These are phyloP conservation scores for Ambrosia trifida DNA, from an alignment of 129 eudicot genomes.

Conservation along the genomic window DNA sequence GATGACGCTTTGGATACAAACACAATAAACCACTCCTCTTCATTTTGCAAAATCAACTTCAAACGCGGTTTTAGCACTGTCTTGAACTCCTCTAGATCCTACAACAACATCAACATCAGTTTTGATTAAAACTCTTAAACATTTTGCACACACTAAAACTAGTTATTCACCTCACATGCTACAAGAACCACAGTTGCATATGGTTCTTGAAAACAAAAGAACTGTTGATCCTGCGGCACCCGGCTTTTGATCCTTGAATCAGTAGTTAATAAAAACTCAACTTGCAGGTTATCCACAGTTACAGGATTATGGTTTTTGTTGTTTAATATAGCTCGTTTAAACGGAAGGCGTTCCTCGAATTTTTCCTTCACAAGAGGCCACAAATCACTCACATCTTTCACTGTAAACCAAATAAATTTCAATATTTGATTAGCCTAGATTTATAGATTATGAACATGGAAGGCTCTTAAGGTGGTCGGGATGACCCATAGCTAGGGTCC, in stretches of 20 bases:
- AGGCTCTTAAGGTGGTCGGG: neutral
- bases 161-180: constrained; percentile 74
- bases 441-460: neutral
- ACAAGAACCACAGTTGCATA: constrained; percentile 88
- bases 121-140: neutral
- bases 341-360: constrained; percentile 79
- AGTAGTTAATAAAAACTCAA: constrained; percentile 73
- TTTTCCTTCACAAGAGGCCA: constrained; percentile 81
- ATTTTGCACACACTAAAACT: neutral
- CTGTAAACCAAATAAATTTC: constrained; percentile 41
- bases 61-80: constrained; percentile 89
- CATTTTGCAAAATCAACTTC: constrained; percentile 89
- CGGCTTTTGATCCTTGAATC: constrained; percentile 85
- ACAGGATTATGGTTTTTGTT: constrained; percentile 87
- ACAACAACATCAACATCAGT: neutral
- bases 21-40: constrained; percentile 93
- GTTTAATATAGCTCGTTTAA: constrained; percentile 68
- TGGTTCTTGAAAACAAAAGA: constrained; percentile 95
- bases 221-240: constrained; percentile 72
- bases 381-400: constrained; percentile 91
- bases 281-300: constrained; percentile 62
- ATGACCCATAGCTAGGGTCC: too few species aligned
- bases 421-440: neutral
- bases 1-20: constrained; percentile 87
- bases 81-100: constrained; percentile 98